Conservation (phyloP, 106 monocot genomes). For the Cymbidium sinense region DNA sequence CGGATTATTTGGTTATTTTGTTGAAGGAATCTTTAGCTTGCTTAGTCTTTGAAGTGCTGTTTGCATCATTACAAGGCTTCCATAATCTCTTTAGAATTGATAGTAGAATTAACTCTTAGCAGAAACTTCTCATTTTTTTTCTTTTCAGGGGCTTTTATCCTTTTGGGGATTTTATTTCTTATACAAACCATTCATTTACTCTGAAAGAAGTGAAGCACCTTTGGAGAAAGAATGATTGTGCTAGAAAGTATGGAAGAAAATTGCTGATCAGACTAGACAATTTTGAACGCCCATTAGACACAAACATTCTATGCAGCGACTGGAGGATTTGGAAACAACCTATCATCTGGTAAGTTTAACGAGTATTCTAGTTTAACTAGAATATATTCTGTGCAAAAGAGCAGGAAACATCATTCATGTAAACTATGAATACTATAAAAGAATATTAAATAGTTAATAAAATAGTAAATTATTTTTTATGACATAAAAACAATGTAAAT, state of each 20-base stretch:
- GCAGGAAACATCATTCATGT: not conserved
- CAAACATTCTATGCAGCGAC: slow-evolving; percentile 85
- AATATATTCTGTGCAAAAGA: not conserved
- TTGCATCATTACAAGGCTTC: not conserved
- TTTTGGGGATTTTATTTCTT: slow-evolving; percentile 82
- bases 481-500: not conserved
- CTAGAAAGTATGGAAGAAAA: slow-evolving; percentile 43
- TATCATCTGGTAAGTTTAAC: slow-evolving; percentile 63
- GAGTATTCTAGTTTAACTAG: not conserved
- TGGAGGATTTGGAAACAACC: slow-evolving; percentile 90
- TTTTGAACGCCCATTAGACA: slow-evolving; percentile 62
- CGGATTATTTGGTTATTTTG: not conserved
- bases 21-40: not conserved
- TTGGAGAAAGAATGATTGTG: slow-evolving; percentile 89
- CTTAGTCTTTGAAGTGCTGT: not conserved
- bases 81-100: not conserved
- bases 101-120: slow-evolving; percentile 3
- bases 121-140: slow-evolving; percentile 6
- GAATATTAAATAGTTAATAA: no score
- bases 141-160: slow-evolving; percentile 76
- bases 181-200: slow-evolving; percentile 71
- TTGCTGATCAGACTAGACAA: slow-evolving; percentile 66
- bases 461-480: not conserved
- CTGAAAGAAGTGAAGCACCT: slow-evolving; percentile 83
- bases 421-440: not conserved